Evolutionary conservation across 768 basidiomycete species (phyloP).

Genomic region (Pholiota conissans): DNA sequence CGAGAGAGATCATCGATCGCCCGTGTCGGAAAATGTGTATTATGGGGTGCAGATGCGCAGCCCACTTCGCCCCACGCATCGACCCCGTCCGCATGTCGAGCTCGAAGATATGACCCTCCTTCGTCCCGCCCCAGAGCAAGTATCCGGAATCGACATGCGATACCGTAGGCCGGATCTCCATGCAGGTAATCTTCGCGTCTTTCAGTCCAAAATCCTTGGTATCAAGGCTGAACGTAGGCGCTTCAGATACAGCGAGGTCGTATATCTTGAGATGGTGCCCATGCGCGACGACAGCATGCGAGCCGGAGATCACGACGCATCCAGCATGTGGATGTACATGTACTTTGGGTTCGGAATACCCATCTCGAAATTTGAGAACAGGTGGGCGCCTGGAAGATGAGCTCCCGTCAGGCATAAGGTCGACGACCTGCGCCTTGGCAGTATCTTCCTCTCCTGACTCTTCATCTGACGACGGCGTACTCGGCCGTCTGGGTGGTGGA

Average conservation of each 20-base stretch:
- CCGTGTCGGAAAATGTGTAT: conserved; percentile 74
- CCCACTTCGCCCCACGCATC: conserved; percentile 56
- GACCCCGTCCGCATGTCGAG: conserved; percentile 66
- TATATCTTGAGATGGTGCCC: conserved; percentile 63
- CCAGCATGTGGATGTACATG: conserved; percentile 61
- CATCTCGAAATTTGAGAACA: conserved; percentile 37
- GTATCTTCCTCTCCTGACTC: conserved; percentile 67
- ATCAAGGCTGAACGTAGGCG: conserved; percentile 52
- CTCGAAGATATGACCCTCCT: conserved; percentile 86
- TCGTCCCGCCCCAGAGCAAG: conserved; percentile 85
- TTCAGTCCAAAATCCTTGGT: conserved; percentile 63
- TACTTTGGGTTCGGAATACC: conserved; percentile 47
- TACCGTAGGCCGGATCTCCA: conserved; percentile 70
- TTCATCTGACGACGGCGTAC: conserved; percentile 45
- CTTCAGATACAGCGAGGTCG: conserved; percentile 49
- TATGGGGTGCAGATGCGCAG: conserved; percentile 66
- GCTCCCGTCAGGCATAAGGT: conserved; percentile 68
- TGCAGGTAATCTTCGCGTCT: conserved; percentile 69
- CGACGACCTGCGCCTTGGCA: conserved; percentile 38
- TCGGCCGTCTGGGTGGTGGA: conserved; percentile 56
- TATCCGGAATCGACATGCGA: conserved; percentile 52
- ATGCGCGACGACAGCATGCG: conserved; percentile 56
- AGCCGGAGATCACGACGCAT: conserved; percentile 55
- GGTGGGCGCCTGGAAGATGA: conserved; percentile 62
- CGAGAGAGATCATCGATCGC: conserved; percentile 73